Percentiles rank a stretch among this genome's conserved stretches.
Conservation (phyloP, 2,329 filamentous ascomycete species). For the Periglandula ipomoeae region DNA sequence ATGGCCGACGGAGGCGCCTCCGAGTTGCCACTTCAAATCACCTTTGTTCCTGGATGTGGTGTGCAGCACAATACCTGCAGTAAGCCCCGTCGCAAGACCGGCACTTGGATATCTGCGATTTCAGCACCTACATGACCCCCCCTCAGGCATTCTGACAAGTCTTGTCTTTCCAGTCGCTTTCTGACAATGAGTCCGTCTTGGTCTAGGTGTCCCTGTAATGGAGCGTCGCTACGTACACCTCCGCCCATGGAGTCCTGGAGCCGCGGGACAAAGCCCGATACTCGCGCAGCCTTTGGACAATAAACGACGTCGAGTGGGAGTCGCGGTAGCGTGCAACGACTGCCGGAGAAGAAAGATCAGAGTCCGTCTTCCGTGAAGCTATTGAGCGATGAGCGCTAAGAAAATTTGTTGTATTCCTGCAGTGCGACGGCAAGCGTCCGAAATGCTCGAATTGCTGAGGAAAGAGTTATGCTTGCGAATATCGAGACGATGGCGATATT, state of each 20-base stretch:
- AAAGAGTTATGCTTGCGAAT: constrained; percentile 11
- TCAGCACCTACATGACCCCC: too few species aligned
- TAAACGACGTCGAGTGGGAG: constrained; percentile 16
- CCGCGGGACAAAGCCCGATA: background rate
- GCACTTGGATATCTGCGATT: too few species aligned
- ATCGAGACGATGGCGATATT: constrained; percentile 11
- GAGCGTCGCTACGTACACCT: constrained; percentile 6
- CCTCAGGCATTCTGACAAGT: background rate
- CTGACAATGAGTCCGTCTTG: background rate
- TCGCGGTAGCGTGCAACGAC: constrained; percentile 16
- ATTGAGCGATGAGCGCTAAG: background rate
- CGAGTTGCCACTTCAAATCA: background rate
- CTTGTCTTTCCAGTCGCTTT: background rate
- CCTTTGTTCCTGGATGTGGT: too few species aligned
- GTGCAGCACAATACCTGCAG: too few species aligned
- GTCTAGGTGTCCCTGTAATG: constrained; percentile 3
- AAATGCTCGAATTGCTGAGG: constrained; percentile 13
- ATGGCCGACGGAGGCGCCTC: background rate
- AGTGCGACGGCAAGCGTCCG: constrained; percentile 15
- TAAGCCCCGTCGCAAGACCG: too few species aligned
- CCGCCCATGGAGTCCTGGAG: background rate
- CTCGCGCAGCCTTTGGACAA: background rate
- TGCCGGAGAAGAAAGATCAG: constrained; percentile 16
- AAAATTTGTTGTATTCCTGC: background rate
- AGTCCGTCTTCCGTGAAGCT: constrained; percentile 9